Evolutionary conservation across 1,284 basidiomycete genomes (phyloP).

Genomic region (Volvariella volvacea): DNA sequence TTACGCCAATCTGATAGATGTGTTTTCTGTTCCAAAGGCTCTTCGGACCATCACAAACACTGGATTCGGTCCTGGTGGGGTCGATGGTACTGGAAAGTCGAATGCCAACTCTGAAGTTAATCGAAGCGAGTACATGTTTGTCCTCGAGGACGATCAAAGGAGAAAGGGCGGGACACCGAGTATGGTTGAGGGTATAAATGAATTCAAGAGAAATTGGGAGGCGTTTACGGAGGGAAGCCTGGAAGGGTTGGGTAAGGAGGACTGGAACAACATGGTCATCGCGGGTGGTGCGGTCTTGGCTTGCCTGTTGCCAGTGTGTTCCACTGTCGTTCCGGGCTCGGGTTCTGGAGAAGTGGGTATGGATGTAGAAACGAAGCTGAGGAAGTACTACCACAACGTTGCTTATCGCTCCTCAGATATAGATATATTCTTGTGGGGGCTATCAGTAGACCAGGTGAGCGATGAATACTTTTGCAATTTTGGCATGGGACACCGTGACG

Average conservation of each 20-base stretch:
- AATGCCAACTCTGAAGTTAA: slow-evolving; percentile 21
- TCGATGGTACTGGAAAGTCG: slow-evolving; percentile 24
- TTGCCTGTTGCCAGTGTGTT: slow-evolving; percentile 36
- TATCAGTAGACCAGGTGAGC: slow-evolving; percentile 33
- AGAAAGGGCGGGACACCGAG: slow-evolving; percentile 28
- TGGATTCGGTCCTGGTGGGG: too few relatives aligned
- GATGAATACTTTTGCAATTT: not conserved
- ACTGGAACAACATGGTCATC: slow-evolving; percentile 43
- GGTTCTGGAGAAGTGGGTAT: slow-evolving; percentile 11
- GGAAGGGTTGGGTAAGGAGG: slow-evolving; percentile 26
- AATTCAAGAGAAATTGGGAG: slow-evolving; percentile 42
- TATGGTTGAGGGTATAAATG: slow-evolving; percentile 32
- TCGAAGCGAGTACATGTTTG: slow-evolving; percentile 27
- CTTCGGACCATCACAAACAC: slow-evolving; percentile 36
- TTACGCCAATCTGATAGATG: slow-evolving; percentile 39
- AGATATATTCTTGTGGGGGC: slow-evolving; percentile 43
- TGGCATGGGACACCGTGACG: too few relatives aligned
- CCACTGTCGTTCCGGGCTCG: too few relatives aligned
- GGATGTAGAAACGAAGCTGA: slow-evolving; percentile 25
- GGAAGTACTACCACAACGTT: slow-evolving; percentile 36
- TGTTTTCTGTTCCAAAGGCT: slow-evolving; percentile 32
- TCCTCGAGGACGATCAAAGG: slow-evolving; percentile 22
- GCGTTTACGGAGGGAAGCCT: slow-evolving; percentile 42
- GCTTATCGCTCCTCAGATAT: slow-evolving; percentile 44
- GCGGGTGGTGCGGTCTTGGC: slow-evolving; percentile 44